Conservation (phyloP, 257 asterid species). For the Nicotiana attenuata region DNA sequence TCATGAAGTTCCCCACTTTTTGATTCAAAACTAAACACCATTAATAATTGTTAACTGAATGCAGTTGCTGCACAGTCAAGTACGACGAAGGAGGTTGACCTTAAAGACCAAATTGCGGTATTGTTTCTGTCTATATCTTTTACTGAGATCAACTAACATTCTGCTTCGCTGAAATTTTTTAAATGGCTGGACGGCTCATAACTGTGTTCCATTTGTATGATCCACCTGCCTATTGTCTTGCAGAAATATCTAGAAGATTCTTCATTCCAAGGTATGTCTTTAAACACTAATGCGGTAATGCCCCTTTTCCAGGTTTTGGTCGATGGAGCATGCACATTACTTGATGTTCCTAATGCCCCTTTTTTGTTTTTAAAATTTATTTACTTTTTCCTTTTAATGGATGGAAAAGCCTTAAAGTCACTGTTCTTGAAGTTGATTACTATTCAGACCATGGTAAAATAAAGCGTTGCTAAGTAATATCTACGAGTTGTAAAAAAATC, state of each 20-base stretch:
- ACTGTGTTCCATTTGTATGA: slow-evolving; percentile 1
- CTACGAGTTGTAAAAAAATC: background rate
- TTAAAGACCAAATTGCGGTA: slow-evolving; percentile 68
- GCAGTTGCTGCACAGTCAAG: slow-evolving; percentile 37
- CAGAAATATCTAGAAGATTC: slow-evolving; percentile 72
- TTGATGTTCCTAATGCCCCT: background rate
- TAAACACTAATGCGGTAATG: background rate
- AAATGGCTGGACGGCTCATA: background rate
- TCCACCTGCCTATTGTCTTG: slow-evolving; percentile 18
- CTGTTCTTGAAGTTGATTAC: background rate
- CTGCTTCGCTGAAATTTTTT: background rate
- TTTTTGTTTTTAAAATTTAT: background rate
- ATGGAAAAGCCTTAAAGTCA: background rate
- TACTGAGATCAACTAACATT: background rate
- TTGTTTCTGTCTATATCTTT: background rate
- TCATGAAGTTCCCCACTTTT: slow-evolving; percentile 9
- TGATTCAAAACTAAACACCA: background rate
- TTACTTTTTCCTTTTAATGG: background rate
- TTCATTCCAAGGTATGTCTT: slow-evolving; percentile 55
- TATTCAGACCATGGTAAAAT: background rate
- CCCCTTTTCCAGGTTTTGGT: background rate
- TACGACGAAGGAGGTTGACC: slow-evolving; percentile 27
- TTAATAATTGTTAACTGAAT: slow-evolving; percentile 10
- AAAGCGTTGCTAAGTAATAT: background rate
- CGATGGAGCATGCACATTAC: background rate